Evolutionary conservation across 2,329 filamentous ascomycete species (phyloP).

Genomic region (Neospermospora avenae): DNA sequence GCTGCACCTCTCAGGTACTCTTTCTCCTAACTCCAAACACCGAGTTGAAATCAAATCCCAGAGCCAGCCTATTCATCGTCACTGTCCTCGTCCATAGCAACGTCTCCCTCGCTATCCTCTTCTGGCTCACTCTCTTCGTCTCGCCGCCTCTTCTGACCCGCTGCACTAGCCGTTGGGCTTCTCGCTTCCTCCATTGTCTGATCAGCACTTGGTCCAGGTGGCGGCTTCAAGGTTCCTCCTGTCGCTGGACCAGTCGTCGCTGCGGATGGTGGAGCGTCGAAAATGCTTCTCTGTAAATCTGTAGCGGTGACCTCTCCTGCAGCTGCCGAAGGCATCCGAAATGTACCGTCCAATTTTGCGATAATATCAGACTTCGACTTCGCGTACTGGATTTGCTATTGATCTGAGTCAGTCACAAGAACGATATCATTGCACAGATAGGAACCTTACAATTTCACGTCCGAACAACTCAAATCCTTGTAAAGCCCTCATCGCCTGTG

Average conservation of each 20-base stretch:
- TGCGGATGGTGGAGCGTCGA: conserved; percentile 61
- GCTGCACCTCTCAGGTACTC: conserved; percentile 1
- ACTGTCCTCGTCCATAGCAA: conserved; percentile 51
- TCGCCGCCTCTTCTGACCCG: conserved; percentile 66
- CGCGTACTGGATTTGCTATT: conserved; percentile 83
- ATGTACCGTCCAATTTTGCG: conserved; percentile 88
- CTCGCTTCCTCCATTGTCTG: conserved; percentile 49
- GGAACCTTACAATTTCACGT: conserved; percentile 68
- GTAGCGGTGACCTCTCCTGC: conserved; percentile 61
- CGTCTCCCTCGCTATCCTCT: conserved; percentile 70
- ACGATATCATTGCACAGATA: not conserved
- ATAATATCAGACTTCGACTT: conserved; percentile 86
- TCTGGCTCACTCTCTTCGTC: conserved; percentile 67
- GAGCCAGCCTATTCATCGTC: conserved; percentile 29
- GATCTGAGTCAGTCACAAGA: not conserved
- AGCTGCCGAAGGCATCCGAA: conserved; percentile 62
- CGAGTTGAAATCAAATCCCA: conserved; percentile 12
- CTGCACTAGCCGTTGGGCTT: conserved; percentile 49
- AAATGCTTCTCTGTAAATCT: conserved; percentile 76
- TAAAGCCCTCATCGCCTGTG: conserved; percentile 85
- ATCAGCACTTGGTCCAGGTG: conserved; percentile 44
- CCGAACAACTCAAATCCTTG: conserved; percentile 86
- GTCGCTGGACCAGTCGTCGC: conserved; percentile 40
- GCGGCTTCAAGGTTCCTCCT: conserved; percentile 43
- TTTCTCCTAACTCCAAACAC: conserved; percentile 26